Conservation (phyloP, 495 filamentous ascomycete genomes). For the Rostrohypoxylon terebratum region DNA sequence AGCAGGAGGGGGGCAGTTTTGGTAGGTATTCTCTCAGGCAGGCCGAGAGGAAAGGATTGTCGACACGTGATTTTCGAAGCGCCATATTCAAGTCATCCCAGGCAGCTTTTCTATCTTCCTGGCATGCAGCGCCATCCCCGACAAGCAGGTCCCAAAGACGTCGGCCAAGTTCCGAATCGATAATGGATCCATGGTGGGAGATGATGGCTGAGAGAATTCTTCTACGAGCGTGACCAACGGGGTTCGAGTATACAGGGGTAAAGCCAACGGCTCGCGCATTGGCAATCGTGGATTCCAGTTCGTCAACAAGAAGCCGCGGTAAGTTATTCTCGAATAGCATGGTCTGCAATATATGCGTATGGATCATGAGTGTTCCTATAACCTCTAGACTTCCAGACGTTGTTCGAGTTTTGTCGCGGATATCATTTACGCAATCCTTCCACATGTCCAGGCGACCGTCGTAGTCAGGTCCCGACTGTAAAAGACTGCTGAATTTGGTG, state of each 20-base stretch:
- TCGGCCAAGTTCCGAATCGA: conserved; percentile 69
- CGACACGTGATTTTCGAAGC: conserved; percentile 55
- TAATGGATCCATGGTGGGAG: conserved; percentile 66
- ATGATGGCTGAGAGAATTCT: conserved; percentile 70
- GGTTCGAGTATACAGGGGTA: conserved; percentile 53
- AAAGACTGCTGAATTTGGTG: conserved; percentile 62
- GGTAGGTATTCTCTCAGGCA: conserved; percentile 77
- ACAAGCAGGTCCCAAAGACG: conserved; percentile 77
- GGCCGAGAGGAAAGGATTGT: conserved; percentile 73
- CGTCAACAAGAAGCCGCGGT: conserved; percentile 59
- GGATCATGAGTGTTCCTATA: conserved; percentile 64
- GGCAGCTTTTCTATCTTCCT: conserved; percentile 67
- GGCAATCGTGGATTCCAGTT: conserved; percentile 59
- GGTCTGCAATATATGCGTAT: conserved; percentile 49
- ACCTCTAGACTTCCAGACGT: conserved; percentile 77
- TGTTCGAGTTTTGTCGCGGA: conserved; percentile 56
- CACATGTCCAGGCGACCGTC: conserved; percentile 56
- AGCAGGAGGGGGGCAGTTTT: conserved; percentile 69
- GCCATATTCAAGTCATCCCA: conserved; percentile 74
- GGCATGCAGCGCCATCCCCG: conserved; percentile 65
- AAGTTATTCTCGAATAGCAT: conserved; percentile 60
- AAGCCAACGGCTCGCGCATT: conserved; percentile 51
- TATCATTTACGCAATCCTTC: conserved; percentile 60
- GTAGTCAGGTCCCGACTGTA: conserved; percentile 52
- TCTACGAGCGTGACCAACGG: conserved; percentile 63